Percentiles rank a stretch among this genome's conserved stretches.
Conservation (phyloP, 805 yeast species). For the Saccharomycopsis schoenii region DNA sequence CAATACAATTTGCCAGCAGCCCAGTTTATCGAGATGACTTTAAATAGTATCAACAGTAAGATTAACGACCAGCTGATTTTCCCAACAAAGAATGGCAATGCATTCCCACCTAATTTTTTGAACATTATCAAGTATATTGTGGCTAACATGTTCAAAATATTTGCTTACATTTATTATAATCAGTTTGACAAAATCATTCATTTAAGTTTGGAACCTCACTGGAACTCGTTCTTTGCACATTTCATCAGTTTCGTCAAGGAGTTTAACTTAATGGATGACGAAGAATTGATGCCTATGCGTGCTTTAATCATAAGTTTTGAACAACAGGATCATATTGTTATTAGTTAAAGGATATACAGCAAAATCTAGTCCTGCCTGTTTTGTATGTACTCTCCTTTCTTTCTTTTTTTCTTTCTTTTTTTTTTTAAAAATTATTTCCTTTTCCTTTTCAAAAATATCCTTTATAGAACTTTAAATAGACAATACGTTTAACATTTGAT, state of each 20-base stretch:
- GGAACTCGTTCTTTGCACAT: conserved; percentile 96
- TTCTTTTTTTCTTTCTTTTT: neutral
- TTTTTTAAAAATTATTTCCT: neutral
- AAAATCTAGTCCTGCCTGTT: neutral
- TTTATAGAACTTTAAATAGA: too few species aligned
- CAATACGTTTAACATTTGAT: too few species aligned
- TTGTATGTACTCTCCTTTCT: neutral
- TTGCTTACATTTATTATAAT: conserved; percentile 90
- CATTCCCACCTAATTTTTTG: conserved; percentile 80
- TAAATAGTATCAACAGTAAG: conserved; percentile 82
- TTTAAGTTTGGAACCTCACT: conserved; percentile 87
- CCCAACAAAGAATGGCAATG: conserved; percentile 82
- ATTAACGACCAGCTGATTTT: conserved; percentile 82
- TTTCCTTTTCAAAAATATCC: neutral
- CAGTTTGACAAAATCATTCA: conserved; percentile 94
- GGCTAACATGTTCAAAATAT: conserved; percentile 87
- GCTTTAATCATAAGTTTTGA: conserved; percentile 74
- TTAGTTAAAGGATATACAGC: neutral
- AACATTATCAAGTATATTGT: conserved; percentile 80
- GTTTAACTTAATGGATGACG: conserved; percentile 67
- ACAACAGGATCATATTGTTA: conserved; percentile 70
- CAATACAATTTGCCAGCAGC: conserved; percentile 82
- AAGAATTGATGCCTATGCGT: conserved; percentile 69
- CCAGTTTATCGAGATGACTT: conserved; percentile 85
- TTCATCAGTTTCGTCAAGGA: conserved; percentile 81